A percentile compares a stretch with the other conserved stretches of the same genome.
These are phyloP conservation scores for Luffa acutangula DNA, from an alignment of 306 rosid genomes.

Conservation along the genomic window DNA sequence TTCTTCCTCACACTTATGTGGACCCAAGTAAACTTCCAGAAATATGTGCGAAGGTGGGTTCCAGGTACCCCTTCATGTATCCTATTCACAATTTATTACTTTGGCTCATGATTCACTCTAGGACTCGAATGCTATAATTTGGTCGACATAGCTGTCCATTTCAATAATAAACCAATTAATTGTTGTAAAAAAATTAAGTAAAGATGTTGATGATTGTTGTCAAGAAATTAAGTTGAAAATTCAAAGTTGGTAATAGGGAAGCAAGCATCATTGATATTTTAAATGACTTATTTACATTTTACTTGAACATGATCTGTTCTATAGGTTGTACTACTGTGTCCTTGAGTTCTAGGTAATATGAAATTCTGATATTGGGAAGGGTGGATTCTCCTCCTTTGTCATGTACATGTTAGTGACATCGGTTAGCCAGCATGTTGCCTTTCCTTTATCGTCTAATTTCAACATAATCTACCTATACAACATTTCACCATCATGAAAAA, in stretches of 20 bases:
- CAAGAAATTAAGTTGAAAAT: not conserved
- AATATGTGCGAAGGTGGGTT: conserved; percentile 41
- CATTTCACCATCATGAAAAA: not conserved
- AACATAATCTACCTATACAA: not conserved
- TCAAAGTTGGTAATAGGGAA: not conserved
- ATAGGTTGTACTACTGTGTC: no score
- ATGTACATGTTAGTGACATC: not conserved
- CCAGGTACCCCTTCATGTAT: not conserved
- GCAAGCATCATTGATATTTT: not conserved
- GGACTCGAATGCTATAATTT: not conserved
- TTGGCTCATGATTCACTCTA: not conserved
- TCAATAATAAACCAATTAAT: not conserved
- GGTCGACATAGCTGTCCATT: not conserved
- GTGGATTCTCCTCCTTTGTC: not conserved
- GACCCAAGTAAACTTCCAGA: conserved; percentile 57
- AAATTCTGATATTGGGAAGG: not conserved
- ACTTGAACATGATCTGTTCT: no score
- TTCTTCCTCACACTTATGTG: conserved; percentile 82
- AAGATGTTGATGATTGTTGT: not conserved
- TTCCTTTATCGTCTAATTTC: not conserved
- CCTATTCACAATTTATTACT: not conserved
- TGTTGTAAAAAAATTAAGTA: no score
- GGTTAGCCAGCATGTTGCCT: not conserved
- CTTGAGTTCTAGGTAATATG: not conserved
- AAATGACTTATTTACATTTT: no score